Conservation (phyloP, 2,329 filamentous ascomycete genomes). For the Pestalotiopsis sp. region DNA sequence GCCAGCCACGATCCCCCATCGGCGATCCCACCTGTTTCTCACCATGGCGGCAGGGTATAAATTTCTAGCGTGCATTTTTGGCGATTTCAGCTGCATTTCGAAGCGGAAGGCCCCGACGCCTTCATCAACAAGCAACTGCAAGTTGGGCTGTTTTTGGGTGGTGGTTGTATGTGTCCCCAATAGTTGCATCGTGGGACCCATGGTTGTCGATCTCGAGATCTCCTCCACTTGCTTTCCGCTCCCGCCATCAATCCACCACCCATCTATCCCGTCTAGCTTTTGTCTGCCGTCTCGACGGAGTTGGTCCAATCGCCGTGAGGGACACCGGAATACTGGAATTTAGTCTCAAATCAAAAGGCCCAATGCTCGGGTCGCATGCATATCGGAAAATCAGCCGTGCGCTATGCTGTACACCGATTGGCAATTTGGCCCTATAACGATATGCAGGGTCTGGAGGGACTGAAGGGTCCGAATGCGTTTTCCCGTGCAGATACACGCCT, state of each 20-base stretch:
- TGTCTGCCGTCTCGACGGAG: background rate
- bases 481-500: background rate
- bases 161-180: background rate
- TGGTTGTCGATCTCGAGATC: background rate
- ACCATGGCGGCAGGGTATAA: background rate
- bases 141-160: background rate
- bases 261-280: background rate
- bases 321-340: background rate
- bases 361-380: background rate
- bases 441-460: background rate
- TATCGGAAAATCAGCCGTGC: background rate
- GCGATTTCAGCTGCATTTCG: background rate
- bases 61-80: background rate
- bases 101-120: background rate
- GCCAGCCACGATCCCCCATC: constrained; percentile 8
- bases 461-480: background rate
- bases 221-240: background rate
- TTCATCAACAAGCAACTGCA: background rate
- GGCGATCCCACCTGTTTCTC: background rate
- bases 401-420: background rate
- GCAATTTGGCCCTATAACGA: background rate
- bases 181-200: background rate
- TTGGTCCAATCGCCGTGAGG: background rate
- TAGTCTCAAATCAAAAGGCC: background rate
- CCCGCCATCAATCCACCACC: background rate